Evolutionary conservation across 306 rosid species (phyloP).

Genomic region (Medicago arabica): DNA sequence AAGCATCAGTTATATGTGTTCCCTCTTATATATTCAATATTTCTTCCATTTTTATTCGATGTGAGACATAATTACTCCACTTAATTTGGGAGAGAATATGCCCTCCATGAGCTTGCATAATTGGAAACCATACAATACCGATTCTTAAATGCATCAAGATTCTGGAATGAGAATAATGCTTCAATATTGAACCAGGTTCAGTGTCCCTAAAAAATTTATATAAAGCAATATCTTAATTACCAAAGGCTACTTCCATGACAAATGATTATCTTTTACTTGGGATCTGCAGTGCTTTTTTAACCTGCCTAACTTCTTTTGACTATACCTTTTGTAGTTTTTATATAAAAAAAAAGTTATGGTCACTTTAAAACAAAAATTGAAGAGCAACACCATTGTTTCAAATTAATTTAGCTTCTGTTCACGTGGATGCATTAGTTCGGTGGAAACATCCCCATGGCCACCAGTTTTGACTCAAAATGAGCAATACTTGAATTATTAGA

Average conservation of each 20-base stretch:
- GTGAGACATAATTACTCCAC: too few relatives aligned
- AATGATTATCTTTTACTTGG: constrained; percentile 29
- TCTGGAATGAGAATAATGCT: constrained; percentile 31
- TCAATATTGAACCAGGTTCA: constrained; percentile 20
- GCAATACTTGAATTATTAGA: not conserved
- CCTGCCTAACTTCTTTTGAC: constrained; percentile 67
- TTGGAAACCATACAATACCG: not conserved
- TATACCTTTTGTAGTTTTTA: constrained; percentile 29
- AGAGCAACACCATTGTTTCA: constrained; percentile 33
- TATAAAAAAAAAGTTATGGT: not conserved
- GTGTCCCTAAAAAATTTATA: not conserved
- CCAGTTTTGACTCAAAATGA: constrained; percentile 51
- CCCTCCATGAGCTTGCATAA: not conserved
- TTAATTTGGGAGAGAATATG: not conserved
- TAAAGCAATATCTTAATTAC: not conserved
- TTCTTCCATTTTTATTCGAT: too few relatives aligned
- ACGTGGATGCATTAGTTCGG: constrained; percentile 40
- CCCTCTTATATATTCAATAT: too few relatives aligned
- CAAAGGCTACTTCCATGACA: not conserved
- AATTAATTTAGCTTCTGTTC: constrained; percentile 39
- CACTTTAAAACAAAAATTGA: not conserved
- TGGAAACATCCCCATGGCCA: constrained; percentile 53
- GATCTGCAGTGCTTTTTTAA: constrained; percentile 39
- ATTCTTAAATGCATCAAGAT: constrained; percentile 28
- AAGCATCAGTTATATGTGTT: too few relatives aligned